A percentile compares a stretch with the other conserved stretches of the same genome.
Conservation (phyloP, 768 basidiomycete genomes). For the Boletus sensibilis region DNA sequence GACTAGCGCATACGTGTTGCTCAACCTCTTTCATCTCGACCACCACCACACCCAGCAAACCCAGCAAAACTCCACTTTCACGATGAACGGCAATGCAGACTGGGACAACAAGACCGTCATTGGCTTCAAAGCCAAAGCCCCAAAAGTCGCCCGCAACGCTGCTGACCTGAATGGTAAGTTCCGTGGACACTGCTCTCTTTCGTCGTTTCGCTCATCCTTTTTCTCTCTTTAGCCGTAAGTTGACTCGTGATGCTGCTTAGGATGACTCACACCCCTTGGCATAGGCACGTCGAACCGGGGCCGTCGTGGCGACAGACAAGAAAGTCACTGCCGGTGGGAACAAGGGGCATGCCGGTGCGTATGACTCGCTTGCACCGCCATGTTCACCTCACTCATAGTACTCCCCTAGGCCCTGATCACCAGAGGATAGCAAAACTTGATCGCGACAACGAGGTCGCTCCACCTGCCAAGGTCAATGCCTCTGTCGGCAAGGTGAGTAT, state of each 20-base stretch:
- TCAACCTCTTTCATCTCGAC: conserved; percentile 4
- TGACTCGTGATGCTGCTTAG: not conserved
- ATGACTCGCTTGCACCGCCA: not conserved
- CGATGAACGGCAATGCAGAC: conserved; percentile 51
- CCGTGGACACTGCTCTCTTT: not conserved
- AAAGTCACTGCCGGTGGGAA: conserved; percentile 67
- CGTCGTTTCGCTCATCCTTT: conserved; percentile 13
- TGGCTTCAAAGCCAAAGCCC: conserved; percentile 60
- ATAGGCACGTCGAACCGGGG: conserved; percentile 73
- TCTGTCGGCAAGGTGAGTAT: conserved; percentile 67
- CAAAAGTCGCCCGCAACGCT: conserved; percentile 62
- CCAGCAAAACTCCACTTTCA: not conserved
- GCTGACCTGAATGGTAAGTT: conserved; percentile 53
- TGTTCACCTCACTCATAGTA: not conserved
- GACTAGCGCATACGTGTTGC: too few species aligned
- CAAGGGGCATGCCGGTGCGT: conserved; percentile 72
- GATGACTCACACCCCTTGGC: conserved; percentile 7
- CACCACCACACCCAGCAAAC: conserved; percentile 8
- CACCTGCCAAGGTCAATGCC: conserved; percentile 75
- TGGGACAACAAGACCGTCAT: conserved; percentile 77
- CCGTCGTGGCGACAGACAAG: conserved; percentile 82
- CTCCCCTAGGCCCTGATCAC: conserved; percentile 78
- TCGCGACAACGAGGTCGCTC: conserved; percentile 93
- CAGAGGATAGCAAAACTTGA: conserved; percentile 92
- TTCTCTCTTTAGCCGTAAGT: conserved; percentile 51